Percentiles rank a stretch among this genome's conserved stretches.
Evolutionary conservation across 768 basidiomycete genomes (phyloP).

Genomic region (Terana coerulea): DNA sequence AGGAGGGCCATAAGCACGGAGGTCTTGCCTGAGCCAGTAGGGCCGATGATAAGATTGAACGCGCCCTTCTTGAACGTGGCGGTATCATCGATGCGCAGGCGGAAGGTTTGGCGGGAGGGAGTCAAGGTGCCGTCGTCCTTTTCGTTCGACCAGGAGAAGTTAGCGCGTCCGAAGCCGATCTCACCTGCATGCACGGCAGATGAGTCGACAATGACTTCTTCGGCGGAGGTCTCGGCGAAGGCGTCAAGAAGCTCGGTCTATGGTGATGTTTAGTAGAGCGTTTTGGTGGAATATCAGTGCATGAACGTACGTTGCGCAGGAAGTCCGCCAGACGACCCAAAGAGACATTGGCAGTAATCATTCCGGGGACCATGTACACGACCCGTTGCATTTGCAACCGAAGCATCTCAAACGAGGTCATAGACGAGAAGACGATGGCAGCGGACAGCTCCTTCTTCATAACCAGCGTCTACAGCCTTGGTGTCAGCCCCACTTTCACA

Average conservation of each 20-base stretch:
- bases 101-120: conserved; percentile 20
- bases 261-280: background rate
- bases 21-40: conserved; percentile 31
- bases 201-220: conserved; percentile 3
- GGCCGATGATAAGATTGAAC: conserved; percentile 30
- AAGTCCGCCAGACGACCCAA: conserved; percentile 53
- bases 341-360: conserved; percentile 52
- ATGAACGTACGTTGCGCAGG: conserved; percentile 27
- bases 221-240: conserved; percentile 10
- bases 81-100: conserved; percentile 26
- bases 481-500: background rate
- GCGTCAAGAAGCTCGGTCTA: conserved; percentile 29
- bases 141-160: conserved; percentile 27
- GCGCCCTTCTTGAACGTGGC: conserved; percentile 23
- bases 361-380: conserved; percentile 27
- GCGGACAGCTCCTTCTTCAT: conserved; percentile 34
- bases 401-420: conserved; percentile 56
- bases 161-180: conserved; percentile 24
- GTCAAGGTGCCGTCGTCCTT: conserved; percentile 4
- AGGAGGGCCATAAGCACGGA: conserved; percentile 30
- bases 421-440: conserved; percentile 33
- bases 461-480: conserved; percentile 27
- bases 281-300: background rate
- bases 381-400: conserved; percentile 40
- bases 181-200: conserved; percentile 1